Evolutionary conservation across 768 basidiomycete genomes (phyloP).

Genomic region (Rhizopogon vesiculosus): DNA sequence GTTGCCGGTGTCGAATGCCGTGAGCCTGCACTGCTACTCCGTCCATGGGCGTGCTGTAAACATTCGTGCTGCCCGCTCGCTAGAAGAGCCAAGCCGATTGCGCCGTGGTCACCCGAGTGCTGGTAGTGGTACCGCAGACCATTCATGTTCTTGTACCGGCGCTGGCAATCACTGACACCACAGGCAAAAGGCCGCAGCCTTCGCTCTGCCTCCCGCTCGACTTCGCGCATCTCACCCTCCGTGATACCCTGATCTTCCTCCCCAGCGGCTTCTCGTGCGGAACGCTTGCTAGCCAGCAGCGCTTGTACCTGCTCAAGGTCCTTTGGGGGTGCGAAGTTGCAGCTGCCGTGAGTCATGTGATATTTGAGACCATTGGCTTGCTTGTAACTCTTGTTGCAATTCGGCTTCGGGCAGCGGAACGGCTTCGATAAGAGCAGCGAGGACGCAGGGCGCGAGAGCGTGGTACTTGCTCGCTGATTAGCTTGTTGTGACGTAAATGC

Average conservation of each 20-base stretch:
- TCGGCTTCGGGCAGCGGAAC: slow-evolving; percentile 90
- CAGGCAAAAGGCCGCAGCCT: slow-evolving; percentile 84
- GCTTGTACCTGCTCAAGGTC: slow-evolving; percentile 75
- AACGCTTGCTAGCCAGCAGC: slow-evolving; percentile 49
- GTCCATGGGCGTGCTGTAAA: slow-evolving; percentile 31
- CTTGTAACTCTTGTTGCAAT: slow-evolving; percentile 95
- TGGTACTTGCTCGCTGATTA: slow-evolving; percentile 35
- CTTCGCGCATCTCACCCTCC: slow-evolving; percentile 63
- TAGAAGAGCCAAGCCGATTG: slow-evolving; percentile 78
- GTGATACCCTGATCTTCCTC: slow-evolving; percentile 41
- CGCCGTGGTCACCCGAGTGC: slow-evolving; percentile 94
- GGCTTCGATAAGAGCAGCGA: slow-evolving; percentile 77
- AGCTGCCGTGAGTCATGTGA: slow-evolving; percentile 89
- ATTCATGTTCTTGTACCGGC: slow-evolving; percentile 99
- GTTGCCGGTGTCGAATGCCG: slow-evolving; percentile 27
- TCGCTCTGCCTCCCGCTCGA: slow-evolving; percentile 82
- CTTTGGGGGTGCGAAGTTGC: slow-evolving; percentile 90
- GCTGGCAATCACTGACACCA: slow-evolving; percentile 78
- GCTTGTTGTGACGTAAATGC: slow-evolving; percentile 22
- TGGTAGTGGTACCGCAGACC: slow-evolving; percentile 95
- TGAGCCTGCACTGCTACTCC: slow-evolving; percentile 23
- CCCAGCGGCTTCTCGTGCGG: slow-evolving; percentile 34
- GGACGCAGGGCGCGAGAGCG: slow-evolving; percentile 46
- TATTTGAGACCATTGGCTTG: slow-evolving; percentile 95
- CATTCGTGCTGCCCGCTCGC: slow-evolving; percentile 69